Evolutionary conservation across 441 rosid species (phyloP).

Genomic region (Breynia disticha): DNA sequence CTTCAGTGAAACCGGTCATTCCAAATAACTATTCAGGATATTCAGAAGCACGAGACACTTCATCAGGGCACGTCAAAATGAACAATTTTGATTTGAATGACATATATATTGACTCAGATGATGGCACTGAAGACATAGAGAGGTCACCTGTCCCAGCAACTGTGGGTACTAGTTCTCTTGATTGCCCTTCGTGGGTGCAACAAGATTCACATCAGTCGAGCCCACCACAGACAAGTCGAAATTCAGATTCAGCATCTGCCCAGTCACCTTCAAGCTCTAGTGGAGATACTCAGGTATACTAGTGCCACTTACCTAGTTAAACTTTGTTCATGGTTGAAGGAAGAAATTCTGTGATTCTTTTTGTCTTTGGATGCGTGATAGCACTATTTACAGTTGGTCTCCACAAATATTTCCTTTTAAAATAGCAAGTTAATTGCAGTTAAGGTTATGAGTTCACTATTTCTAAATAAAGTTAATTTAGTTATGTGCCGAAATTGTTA

Average conservation of each 20-base stretch:
- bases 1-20: slow-evolving; percentile 19
- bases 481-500: no score
- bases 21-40: slow-evolving; percentile 20
- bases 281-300: slow-evolving; percentile 72
- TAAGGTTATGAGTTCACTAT: no score
- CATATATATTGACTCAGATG: slow-evolving; percentile 67
- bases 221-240: slow-evolving; percentile 86
- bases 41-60: slow-evolving; percentile 27
- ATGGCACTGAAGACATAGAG: slow-evolving; percentile 63
- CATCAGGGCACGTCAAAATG: slow-evolving; percentile 40
- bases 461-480: no score
- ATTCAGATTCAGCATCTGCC: slow-evolving; percentile 91
- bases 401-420: no score
- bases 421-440: no score
- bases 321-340: background rate
- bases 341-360: no score
- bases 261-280: slow-evolving; percentile 90
- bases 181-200: slow-evolving; percentile 72
- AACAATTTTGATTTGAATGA: slow-evolving; percentile 93
- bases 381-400: no score
- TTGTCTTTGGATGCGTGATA: no score
- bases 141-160: slow-evolving; percentile 56
- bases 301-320: slow-evolving; percentile 1
- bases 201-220: slow-evolving; percentile 82
- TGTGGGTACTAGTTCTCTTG: slow-evolving; percentile 55